Evolutionary conservation across 2,329 filamentous ascomycete species (phyloP).

Genomic region (Phaeosphaeria sp.): DNA sequence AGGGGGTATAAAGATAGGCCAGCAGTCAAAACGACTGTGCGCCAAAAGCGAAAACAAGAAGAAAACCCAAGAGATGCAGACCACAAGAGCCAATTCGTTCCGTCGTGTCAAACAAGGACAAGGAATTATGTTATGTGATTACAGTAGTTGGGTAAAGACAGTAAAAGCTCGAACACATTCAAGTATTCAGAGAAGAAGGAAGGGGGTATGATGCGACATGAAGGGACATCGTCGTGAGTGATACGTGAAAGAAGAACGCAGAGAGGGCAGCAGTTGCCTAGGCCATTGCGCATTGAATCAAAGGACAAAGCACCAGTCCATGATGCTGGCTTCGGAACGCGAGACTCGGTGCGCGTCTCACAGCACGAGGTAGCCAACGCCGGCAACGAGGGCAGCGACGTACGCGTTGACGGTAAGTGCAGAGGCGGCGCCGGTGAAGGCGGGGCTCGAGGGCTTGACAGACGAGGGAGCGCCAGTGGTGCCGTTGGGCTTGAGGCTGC

Average conservation of each 20-base stretch:
- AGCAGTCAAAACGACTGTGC: background rate
- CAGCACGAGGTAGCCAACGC: conserved; percentile 44
- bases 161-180: background rate
- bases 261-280: background rate
- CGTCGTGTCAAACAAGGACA: conserved; percentile 37
- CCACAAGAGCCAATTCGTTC: conserved; percentile 20
- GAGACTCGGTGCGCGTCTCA: conserved; percentile 30
- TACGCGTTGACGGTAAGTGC: conserved; percentile 40
- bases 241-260: background rate
- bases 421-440: conserved; percentile 45
- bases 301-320: conserved; percentile 38
- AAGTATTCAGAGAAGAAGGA: conserved; percentile 6
- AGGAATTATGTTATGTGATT: conserved; percentile 34
- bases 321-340: conserved; percentile 26
- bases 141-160: conserved; percentile 13
- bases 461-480: conserved; percentile 8
- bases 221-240: background rate
- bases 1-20: conserved; percentile 6
- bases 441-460: conserved; percentile 23
- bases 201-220: conserved; percentile 12
- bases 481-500: conserved; percentile 21
- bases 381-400: conserved; percentile 39
- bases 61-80: conserved; percentile 8
- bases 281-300: conserved; percentile 22
- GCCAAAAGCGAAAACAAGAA: conserved; percentile 2